Evolutionary conservation across 169 alveolate species (phyloP).

Genomic region (Plasmodium vivax): DNA sequence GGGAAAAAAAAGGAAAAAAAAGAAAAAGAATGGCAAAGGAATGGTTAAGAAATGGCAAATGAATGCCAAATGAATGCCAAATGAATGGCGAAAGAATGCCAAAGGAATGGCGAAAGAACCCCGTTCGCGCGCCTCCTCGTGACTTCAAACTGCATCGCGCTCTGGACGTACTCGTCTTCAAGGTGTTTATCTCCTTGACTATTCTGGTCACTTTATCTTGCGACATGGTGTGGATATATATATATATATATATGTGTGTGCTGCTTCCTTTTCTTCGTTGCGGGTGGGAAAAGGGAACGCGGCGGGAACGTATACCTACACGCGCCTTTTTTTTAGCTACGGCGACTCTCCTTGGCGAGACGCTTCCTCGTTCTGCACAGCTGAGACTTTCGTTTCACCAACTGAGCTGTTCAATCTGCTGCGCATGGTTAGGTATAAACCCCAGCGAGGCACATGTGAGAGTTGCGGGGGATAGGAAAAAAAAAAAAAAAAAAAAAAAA

Average conservation of each 20-base stretch:
- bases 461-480: background rate
- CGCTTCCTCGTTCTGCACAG: background rate
- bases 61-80: background rate
- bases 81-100: too few relatives aligned
- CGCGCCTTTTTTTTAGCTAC: background rate
- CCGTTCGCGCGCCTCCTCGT: background rate
- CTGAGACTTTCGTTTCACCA: background rate
- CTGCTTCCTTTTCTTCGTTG: background rate
- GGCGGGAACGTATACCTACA: background rate
- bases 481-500: too few relatives aligned
- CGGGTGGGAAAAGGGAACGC: background rate
- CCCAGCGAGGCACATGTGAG: background rate
- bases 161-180: constrained; percentile 27
- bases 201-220: constrained; percentile 54
- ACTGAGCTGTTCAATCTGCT: background rate
- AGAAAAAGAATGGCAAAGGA: background rate
- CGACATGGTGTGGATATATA: constrained; percentile 24
- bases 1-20: background rate
- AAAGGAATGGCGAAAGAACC: background rate
- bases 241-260: background rate
- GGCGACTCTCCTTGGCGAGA: background rate
- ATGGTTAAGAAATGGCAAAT: too few relatives aligned
- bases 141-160: background rate
- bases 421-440: background rate
- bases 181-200: constrained; percentile 48